Evolutionary conservation across 2,329 filamentous ascomycete genomes (phyloP).

Genomic region (Fusarium verticillioides): DNA sequence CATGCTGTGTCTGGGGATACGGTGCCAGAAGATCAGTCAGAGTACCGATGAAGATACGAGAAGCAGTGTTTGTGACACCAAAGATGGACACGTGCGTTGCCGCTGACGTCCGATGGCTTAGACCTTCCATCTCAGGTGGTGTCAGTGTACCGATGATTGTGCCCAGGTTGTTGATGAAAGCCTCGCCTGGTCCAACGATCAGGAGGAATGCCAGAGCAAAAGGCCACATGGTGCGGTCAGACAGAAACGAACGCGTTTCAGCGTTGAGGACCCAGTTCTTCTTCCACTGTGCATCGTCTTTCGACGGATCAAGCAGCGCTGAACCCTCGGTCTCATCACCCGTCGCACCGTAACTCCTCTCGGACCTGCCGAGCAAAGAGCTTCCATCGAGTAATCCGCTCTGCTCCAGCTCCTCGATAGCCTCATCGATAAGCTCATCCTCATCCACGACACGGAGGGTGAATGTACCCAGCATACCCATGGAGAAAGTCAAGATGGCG

Average conservation of each 20-base stretch:
- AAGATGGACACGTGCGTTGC: slow-evolving; percentile 94
- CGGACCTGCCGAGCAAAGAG: slow-evolving; percentile 71
- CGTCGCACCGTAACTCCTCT: slow-evolving; percentile 71
- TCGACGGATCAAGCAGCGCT: slow-evolving; percentile 52
- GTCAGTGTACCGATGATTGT: slow-evolving; percentile 91
- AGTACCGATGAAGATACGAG: slow-evolving; percentile 88
- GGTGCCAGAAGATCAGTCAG: slow-evolving; percentile 88
- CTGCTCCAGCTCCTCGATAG: slow-evolving; percentile 88
- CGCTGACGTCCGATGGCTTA: slow-evolving; percentile 65
- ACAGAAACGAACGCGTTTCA: slow-evolving; percentile 85
- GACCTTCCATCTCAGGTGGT: slow-evolving; percentile 60
- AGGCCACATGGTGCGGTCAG: slow-evolving; percentile 95
- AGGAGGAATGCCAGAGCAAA: slow-evolving; percentile 92
- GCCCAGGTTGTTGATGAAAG: slow-evolving; percentile 97
- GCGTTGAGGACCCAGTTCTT: slow-evolving; percentile 93
- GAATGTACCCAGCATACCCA: slow-evolving; percentile 80
- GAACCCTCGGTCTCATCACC: slow-evolving; percentile 60
- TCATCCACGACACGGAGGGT: slow-evolving; percentile 84
- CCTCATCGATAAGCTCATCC: slow-evolving; percentile 87
- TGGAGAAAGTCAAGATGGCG: slow-evolving; percentile 72
- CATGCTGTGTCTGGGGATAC: slow-evolving; percentile 68
- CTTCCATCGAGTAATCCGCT: slow-evolving; percentile 84
- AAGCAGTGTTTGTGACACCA: slow-evolving; percentile 88
- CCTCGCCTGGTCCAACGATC: slow-evolving; percentile 93
- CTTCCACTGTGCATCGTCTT: slow-evolving; percentile 70